These are phyloP conservation scores for Parasitella parasitica DNA, from an alignment of 371 early-diverging fungal species.

Conservation along the genomic window DNA sequence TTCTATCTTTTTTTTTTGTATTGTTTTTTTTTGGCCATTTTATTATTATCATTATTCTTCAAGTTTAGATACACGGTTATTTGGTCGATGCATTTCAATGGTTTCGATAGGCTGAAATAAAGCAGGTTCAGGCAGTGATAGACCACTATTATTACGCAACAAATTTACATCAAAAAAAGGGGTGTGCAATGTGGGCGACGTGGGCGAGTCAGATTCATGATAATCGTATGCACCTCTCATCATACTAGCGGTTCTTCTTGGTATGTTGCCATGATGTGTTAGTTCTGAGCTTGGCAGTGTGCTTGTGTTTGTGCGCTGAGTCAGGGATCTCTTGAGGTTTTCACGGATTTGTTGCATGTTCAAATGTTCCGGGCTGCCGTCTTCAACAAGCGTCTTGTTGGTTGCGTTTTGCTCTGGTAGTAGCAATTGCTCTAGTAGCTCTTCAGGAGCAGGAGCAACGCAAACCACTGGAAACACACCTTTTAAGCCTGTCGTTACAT, in stretches of 20 bases:
- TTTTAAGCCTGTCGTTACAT: constrained; percentile 61
- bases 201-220: constrained; percentile 35
- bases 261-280: constrained; percentile 37
- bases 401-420: constrained; percentile 11
- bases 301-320: constrained; percentile 11
- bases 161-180: constrained; percentile 25
- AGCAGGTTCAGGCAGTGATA: constrained; percentile 12
- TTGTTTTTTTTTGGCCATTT: neutral
- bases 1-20: neutral
- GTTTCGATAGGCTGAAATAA: constrained; percentile 19
- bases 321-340: constrained; percentile 14
- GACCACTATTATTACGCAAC: constrained; percentile 1
- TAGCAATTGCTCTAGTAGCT: constrained; percentile 37
- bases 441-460: constrained; percentile 42
- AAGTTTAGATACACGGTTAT: constrained; percentile 29
- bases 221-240: constrained; percentile 31
- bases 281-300: constrained; percentile 8
- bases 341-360: constrained; percentile 24
- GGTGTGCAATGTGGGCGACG: constrained; percentile 39
- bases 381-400: constrained; percentile 32
- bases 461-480: constrained; percentile 78
- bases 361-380: constrained; percentile 15
- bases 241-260: constrained; percentile 48
- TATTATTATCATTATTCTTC: too few relatives aligned
- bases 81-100: constrained; percentile 29